These are phyloP conservation scores for Serpula lacrymans DNA, from an alignment of 768 basidiomycete genomes.

Conservation along the genomic window DNA sequence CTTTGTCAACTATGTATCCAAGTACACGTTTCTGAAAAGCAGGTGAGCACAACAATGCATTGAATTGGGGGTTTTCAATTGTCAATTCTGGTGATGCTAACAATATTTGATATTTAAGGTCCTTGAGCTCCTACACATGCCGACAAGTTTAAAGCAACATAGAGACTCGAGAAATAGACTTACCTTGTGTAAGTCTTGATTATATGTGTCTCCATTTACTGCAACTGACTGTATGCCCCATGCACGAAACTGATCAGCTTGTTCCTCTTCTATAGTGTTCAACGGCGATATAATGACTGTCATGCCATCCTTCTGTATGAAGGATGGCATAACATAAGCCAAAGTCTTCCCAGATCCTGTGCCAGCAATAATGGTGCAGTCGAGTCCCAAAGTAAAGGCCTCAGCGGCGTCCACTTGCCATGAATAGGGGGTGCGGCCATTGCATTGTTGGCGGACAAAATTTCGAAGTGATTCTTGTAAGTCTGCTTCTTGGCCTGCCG, in stretches of 20 bases:
- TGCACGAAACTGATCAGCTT: not conserved
- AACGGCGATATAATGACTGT: conserved; percentile 16
- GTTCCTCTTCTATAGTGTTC: conserved; percentile 14
- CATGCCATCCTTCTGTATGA: conserved; percentile 6
- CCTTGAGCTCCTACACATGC: conserved; percentile 25
- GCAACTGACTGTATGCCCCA: conserved; percentile 8
- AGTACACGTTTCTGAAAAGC: conserved; percentile 16
- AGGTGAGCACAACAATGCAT: conserved; percentile 16
- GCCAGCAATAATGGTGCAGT: conserved; percentile 7
- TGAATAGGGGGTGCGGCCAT: conserved; percentile 2
- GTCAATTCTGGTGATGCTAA: conserved; percentile 40
- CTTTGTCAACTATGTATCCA: conserved; percentile 35
- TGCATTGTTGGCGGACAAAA: not conserved
- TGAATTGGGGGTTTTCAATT: conserved; percentile 28
- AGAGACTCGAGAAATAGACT: too few relatives aligned
- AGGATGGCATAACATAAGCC: conserved; percentile 16
- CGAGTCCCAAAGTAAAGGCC: conserved; percentile 6
- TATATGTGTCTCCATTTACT: conserved; percentile 15
- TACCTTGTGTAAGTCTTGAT: conserved; percentile 5
- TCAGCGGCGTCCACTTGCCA: conserved; percentile 12
- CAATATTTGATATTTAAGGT: conserved; percentile 21
- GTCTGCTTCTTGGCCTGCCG: conserved; percentile 1
- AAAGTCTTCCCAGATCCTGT: conserved; percentile 18
- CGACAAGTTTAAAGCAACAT: too few relatives aligned
- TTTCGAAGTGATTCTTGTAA: too few relatives aligned